Evolutionary conservation across 2,329 filamentous ascomycete species (phyloP).

Genomic region (Fusarium musae): DNA sequence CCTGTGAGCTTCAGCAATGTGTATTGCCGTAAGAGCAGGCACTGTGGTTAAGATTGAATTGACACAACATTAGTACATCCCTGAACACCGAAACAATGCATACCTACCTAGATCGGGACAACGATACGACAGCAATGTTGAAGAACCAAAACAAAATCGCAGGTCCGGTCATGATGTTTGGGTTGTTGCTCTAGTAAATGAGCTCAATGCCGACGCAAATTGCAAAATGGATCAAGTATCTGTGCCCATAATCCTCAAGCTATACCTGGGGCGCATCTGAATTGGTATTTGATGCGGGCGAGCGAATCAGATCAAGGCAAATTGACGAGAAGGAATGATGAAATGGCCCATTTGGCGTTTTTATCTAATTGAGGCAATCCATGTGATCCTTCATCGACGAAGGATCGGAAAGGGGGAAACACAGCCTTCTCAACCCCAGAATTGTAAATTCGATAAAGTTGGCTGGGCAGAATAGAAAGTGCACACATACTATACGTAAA

Average conservation of each 20-base stretch:
- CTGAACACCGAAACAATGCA: neutral
- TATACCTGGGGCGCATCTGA: neutral
- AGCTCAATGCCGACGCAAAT: conserved; percentile 5
- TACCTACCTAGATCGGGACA: too few species aligned
- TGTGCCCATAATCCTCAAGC: neutral
- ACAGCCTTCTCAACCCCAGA: conserved; percentile 14
- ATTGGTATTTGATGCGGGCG: neutral
- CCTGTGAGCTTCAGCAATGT: neutral
- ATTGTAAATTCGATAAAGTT: neutral
- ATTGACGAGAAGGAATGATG: conserved; percentile 13
- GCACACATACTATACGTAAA: neutral
- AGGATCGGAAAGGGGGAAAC: conserved; percentile 9
- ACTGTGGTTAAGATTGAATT: neutral
- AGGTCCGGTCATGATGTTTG: neutral
- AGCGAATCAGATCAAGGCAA: conserved; percentile 9
- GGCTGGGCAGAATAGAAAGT: neutral
- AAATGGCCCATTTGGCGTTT: neutral
- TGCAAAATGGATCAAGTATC: conserved; percentile 18
- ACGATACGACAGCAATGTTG: neutral
- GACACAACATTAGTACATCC: neutral
- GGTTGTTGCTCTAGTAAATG: neutral
- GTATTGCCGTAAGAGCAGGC: neutral
- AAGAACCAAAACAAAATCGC: neutral
- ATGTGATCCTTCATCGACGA: conserved; percentile 17
- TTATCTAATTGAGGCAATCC: conserved; percentile 28